phyloP scores from a whole-genome alignment of 495 filamentous ascomycete species.

The Amorphotheca resinae region DNA sequence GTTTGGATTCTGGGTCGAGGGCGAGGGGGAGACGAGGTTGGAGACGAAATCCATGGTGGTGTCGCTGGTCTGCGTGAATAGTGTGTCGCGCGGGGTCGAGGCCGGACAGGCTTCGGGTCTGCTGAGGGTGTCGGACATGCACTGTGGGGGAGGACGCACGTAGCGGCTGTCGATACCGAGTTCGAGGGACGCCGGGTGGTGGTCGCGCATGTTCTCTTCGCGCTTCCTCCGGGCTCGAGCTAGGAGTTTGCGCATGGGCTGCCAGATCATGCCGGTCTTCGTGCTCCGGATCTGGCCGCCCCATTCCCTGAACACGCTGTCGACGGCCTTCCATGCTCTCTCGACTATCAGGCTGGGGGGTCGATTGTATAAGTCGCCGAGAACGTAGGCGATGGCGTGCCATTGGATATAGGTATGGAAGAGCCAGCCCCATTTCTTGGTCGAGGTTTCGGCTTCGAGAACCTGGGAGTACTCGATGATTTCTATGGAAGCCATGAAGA shows the following conservation, averaged over 20 bases:
- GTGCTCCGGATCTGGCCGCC: constrained; percentile 38
- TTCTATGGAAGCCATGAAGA: constrained; percentile 66
- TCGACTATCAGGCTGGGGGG: constrained; percentile 48
- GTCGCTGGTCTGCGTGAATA: constrained; percentile 24
- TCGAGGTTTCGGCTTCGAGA: constrained; percentile 46
- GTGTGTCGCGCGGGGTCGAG: constrained; percentile 26
- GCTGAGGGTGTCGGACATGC: not conserved
- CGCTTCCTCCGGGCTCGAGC: constrained; percentile 47
- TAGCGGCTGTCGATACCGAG: constrained; percentile 5
- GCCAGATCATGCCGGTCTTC: constrained; percentile 55
- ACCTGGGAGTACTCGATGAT: constrained; percentile 60
- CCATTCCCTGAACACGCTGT: constrained; percentile 42
- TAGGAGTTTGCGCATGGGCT: constrained; percentile 59
- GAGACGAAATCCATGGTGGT: too few relatives aligned
- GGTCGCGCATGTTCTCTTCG: constrained; percentile 30
- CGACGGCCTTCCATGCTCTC: constrained; percentile 69
- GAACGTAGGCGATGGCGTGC: constrained; percentile 64
- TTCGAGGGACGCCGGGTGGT: not conserved
- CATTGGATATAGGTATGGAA: constrained; percentile 73
- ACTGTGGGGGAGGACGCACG: constrained; percentile 8
- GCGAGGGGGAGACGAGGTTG: constrained; percentile 25
- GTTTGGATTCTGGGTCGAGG: not conserved
- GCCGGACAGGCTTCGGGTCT: not conserved
- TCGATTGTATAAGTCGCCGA: constrained; percentile 68
- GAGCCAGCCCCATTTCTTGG: constrained; percentile 65